phyloP scores from a whole-genome alignment of 306 rosid genomes.

The Cucumis melo region DNA sequence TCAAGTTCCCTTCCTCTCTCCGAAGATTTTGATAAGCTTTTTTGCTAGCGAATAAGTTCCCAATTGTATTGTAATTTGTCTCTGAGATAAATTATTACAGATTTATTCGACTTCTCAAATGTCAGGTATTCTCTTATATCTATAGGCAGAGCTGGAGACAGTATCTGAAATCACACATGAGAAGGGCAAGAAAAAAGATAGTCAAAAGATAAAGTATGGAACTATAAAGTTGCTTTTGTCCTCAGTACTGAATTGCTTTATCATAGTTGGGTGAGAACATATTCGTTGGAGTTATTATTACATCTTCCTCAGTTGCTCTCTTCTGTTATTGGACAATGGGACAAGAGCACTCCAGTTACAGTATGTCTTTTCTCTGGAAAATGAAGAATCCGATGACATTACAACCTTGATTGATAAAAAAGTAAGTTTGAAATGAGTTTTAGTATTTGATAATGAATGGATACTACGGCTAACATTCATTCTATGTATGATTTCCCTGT shows the following conservation, averaged over 20 bases:
- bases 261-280: background rate
- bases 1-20: background rate
- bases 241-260: background rate
- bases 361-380: conserved; percentile 86
- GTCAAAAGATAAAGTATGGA: conserved; percentile 69
- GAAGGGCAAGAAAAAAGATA: conserved; percentile 72
- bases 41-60: background rate
- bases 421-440: conserved; percentile 26
- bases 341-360: conserved; percentile 80
- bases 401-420: conserved; percentile 93
- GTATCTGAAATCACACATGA: conserved; percentile 94
- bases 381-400: conserved; percentile 81
- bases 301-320: background rate
- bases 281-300: background rate
- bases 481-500: conserved; percentile 1
- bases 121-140: conserved; percentile 15
- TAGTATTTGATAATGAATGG: background rate
- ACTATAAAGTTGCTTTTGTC: conserved; percentile 6
- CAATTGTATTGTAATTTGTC: background rate
- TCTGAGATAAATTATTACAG: background rate
- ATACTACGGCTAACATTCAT: conserved; percentile 3
- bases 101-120: background rate
- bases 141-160: conserved; percentile 95
- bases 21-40: background rate
- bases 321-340: conserved; percentile 25